These are phyloP conservation scores for Boletus bicolor DNA, from an alignment of 768 basidiomycete genomes.

Conservation along the genomic window DNA sequence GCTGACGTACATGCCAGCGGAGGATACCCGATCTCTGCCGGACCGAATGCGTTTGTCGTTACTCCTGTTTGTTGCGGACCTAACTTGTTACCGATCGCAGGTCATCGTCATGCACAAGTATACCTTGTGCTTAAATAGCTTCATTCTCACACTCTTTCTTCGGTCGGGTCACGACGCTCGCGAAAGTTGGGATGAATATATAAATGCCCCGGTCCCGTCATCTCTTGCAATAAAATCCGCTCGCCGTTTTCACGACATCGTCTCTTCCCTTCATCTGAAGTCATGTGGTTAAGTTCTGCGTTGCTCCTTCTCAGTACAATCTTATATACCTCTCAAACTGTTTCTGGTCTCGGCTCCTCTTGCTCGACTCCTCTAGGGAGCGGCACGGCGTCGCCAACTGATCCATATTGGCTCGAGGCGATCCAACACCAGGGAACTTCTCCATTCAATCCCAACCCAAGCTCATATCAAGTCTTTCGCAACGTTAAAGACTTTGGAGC, in stretches of 20 bases:
- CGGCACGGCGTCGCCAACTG: slow-evolving; percentile 41
- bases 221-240: neutral
- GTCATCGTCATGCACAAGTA: neutral
- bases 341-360: slow-evolving; percentile 42
- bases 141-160: neutral
- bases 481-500: slow-evolving; percentile 67
- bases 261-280: neutral
- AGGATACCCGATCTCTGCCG: neutral
- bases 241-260: neutral
- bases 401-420: slow-evolving; percentile 65
- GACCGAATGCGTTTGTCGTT: neutral
- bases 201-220: slow-evolving; percentile 2
- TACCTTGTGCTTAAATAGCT: neutral
- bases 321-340: neutral
- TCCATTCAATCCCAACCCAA: slow-evolving; percentile 54
- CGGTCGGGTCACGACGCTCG: neutral
- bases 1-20: slow-evolving; percentile 3
- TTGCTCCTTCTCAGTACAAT: slow-evolving; percentile 12
- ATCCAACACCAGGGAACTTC: slow-evolving; percentile 73
- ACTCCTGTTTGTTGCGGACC: neutral
- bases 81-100: neutral
- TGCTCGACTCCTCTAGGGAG: slow-evolving; percentile 44
- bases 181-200: slow-evolving; percentile 6
- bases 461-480: slow-evolving; percentile 64
- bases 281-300: slow-evolving; percentile 8